These are phyloP conservation scores for Solanum pimpinellifolium DNA, from an alignment of 257 asterid genomes.

Conservation along the genomic window DNA sequence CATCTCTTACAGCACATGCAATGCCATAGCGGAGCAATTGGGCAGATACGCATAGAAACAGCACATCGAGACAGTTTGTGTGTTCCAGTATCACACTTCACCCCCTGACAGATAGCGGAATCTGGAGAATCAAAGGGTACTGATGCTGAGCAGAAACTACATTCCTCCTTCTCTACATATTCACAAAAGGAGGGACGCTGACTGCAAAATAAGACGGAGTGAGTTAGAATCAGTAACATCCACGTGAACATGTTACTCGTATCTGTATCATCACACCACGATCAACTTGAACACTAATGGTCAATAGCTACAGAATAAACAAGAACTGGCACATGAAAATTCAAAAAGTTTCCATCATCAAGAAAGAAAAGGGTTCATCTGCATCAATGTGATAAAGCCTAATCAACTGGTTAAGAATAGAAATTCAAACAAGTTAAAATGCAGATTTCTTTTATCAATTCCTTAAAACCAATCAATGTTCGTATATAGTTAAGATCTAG, in stretches of 20 bases:
- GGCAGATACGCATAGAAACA: conserved; percentile 59
- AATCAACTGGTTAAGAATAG: neutral
- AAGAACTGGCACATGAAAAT: neutral
- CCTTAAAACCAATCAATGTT: neutral
- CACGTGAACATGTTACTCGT: neutral
- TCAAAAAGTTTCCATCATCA: neutral
- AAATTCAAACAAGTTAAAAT: neutral
- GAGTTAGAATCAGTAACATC: neutral
- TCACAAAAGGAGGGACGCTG: conserved; percentile 10
- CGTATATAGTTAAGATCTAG: neutral
- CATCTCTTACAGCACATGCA: conserved; percentile 62
- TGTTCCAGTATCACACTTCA: conserved; percentile 13
- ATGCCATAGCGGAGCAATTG: conserved; percentile 57
- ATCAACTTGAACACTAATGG: neutral
- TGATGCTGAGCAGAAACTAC: conserved; percentile 58
- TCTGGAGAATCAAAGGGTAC: conserved; percentile 74
- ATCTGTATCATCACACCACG: neutral
- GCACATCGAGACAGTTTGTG: conserved; percentile 62
- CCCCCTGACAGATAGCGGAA: conserved; percentile 50
- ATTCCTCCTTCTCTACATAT: conserved; percentile 37
- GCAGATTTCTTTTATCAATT: neutral
- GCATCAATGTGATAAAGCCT: neutral
- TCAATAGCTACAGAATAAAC: neutral
- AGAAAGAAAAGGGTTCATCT: neutral
- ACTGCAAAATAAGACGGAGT: conserved; percentile 5